Conservation (phyloP, 805 yeast genomes). For the Candida dajiaensis region DNA sequence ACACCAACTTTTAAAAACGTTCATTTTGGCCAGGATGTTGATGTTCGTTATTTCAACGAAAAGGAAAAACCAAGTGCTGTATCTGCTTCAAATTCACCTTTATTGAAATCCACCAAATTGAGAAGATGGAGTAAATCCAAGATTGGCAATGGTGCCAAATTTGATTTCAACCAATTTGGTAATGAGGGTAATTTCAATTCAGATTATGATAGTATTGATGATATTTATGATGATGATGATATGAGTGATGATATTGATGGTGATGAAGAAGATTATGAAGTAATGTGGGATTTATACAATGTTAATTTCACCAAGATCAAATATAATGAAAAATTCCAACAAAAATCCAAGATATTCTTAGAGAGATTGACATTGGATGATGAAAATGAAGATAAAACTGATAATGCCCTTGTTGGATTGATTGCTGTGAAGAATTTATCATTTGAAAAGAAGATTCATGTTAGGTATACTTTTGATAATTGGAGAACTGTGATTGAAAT, state of each 20-base stretch:
- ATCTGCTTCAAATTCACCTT: constrained; percentile 61
- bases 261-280: constrained; percentile 16
- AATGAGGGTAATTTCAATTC: constrained; percentile 22
- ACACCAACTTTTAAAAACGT: constrained; percentile 68
- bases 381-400: constrained; percentile 52
- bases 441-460: constrained; percentile 59
- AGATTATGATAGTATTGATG: constrained; percentile 22
- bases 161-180: constrained; percentile 11
- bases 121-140: constrained; percentile 26
- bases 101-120: constrained; percentile 16
- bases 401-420: constrained; percentile 53
- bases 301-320: constrained; percentile 39
- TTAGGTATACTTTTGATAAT: constrained; percentile 69
- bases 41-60: constrained; percentile 67
- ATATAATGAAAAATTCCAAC: constrained; percentile 38
- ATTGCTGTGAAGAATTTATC: constrained; percentile 73
- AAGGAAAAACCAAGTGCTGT: constrained; percentile 76
- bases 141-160: constrained; percentile 24
- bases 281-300: constrained; percentile 40
- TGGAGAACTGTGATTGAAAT: constrained; percentile 76
- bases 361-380: constrained; percentile 57
- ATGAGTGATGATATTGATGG: constrained; percentile 14
- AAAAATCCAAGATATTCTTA: constrained; percentile 41
- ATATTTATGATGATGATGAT: constrained; percentile 14
- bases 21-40: constrained; percentile 68